These are phyloP conservation scores for Geopyxis carbonaria DNA, from an alignment of 495 filamentous ascomycete genomes.

Conservation along the genomic window DNA sequence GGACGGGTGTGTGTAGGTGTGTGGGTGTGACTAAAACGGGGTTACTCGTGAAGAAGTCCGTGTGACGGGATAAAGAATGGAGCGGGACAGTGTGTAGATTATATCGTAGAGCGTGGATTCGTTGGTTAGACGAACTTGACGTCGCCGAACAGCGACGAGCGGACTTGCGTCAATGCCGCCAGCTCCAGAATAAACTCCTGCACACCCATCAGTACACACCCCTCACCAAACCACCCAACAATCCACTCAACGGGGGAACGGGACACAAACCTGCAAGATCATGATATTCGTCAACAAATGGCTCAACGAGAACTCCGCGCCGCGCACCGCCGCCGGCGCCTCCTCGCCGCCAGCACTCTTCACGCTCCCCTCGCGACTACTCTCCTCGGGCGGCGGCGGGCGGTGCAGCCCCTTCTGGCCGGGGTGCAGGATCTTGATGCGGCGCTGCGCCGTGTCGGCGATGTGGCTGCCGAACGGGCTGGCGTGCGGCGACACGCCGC, in stretches of 20 bases:
- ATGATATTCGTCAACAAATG: conserved; percentile 73
- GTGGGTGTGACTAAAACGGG: no score
- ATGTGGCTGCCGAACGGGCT: conserved; percentile 15
- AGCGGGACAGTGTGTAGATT: no score
- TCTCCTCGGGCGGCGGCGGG: conserved; percentile 20
- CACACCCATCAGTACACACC: conserved; percentile 29
- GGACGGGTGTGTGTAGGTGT: no score
- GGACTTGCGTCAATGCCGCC: conserved; percentile 67
- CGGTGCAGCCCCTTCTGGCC: conserved; percentile 21
- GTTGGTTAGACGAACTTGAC: conserved; percentile 49
- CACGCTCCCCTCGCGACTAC: conserved; percentile 26
- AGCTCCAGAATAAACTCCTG: conserved; percentile 80
- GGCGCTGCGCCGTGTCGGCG: conserved; percentile 17
- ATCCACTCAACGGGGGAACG: not conserved
- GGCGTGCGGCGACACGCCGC: conserved; percentile 15
- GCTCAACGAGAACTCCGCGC: conserved; percentile 46
- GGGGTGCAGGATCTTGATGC: conserved; percentile 15
- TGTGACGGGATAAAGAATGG: no score
- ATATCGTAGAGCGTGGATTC: no score
- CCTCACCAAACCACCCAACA: not conserved
- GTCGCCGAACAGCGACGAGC: conserved; percentile 74
- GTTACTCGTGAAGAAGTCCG: no score
- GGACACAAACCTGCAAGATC: conserved; percentile 37
- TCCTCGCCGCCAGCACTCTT: conserved; percentile 30
- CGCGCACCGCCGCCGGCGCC: conserved; percentile 14